phyloP scores from a whole-genome alignment of 495 filamentous ascomycete genomes.

The Lindgomyces ingoldianus region DNA sequence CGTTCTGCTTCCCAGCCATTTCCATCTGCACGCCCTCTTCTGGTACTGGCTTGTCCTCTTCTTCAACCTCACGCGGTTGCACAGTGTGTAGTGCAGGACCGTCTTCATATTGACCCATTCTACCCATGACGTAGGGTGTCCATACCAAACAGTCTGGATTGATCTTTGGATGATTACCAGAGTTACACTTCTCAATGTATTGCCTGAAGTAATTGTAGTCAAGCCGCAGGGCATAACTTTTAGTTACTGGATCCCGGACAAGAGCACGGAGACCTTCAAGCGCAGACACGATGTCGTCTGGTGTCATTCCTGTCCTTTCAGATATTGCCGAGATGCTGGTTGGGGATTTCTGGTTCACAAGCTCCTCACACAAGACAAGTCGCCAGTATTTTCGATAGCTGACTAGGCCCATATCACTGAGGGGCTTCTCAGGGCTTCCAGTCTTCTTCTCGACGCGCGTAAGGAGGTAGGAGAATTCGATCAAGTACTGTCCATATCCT shows the following conservation, averaged over 20 bases:
- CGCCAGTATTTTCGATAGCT: constrained; percentile 98
- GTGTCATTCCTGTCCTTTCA: constrained; percentile 88
- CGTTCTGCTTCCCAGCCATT: constrained; percentile 28
- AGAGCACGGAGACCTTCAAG: constrained; percentile 86
- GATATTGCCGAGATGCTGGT: constrained; percentile 76
- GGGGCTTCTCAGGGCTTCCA: constrained; percentile 93
- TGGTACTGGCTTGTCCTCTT: constrained; percentile 52
- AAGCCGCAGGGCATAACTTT: constrained; percentile 82
- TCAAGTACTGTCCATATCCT: constrained; percentile 93
- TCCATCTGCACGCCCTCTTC: constrained; percentile 46
- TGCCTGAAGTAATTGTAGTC: constrained; percentile 79
- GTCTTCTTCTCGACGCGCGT: constrained; percentile 92
- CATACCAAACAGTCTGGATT: constrained; percentile 81
- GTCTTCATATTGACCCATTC: constrained; percentile 80
- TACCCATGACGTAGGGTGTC: constrained; percentile 98
- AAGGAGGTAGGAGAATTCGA: constrained; percentile 96
- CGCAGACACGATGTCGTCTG: constrained; percentile 92
- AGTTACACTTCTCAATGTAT: constrained; percentile 83
- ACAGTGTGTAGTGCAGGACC: constrained; percentile 82
- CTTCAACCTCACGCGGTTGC: constrained; percentile 74
- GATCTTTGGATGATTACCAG: constrained; percentile 80
- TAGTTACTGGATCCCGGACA: constrained; percentile 84
- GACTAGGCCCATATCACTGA: constrained; percentile 96
- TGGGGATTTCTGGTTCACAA: constrained; percentile 63
- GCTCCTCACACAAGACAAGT: constrained; percentile 78